Evolutionary conservation across 1,284 basidiomycete genomes (phyloP).

Genomic region (Prillingera fragicola): DNA sequence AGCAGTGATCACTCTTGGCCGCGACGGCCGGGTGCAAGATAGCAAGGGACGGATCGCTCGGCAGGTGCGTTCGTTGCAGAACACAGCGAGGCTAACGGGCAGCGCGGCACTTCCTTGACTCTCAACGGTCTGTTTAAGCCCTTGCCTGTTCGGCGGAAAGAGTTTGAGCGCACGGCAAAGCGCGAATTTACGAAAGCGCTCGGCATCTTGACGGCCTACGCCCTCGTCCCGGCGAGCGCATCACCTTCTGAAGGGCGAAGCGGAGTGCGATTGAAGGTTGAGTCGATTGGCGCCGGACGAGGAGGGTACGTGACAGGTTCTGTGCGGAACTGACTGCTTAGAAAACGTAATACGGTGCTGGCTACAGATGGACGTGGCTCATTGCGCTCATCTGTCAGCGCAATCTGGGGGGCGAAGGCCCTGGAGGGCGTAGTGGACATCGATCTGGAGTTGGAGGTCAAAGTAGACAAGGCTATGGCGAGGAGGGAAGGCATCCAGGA

Average conservation of each 20-base stretch:
- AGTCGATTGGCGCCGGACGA: constrained; percentile 51
- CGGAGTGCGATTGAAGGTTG: constrained; percentile 69
- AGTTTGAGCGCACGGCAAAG: constrained; percentile 82
- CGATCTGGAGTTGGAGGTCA: constrained; percentile 64
- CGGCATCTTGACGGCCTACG: constrained; percentile 78
- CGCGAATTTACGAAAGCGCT: constrained; percentile 85
- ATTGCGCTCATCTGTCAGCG: constrained; percentile 61
- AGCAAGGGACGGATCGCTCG: constrained; percentile 60
- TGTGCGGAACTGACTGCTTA: constrained; percentile 35
- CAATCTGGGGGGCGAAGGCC: constrained; percentile 80
- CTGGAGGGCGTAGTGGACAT: constrained; percentile 70
- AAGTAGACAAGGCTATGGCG: constrained; percentile 55
- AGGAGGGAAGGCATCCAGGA: constrained; percentile 36
- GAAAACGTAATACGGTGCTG: constrained; percentile 67
- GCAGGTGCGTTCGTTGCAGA: constrained; percentile 54
- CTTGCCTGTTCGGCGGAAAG: constrained; percentile 85
- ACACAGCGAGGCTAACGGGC: constrained; percentile 2
- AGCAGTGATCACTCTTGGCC: constrained; percentile 65
- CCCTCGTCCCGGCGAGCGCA: constrained; percentile 63
- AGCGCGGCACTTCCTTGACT: constrained; percentile 83
- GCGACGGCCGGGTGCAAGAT: constrained; percentile 57
- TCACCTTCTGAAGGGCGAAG: constrained; percentile 35
- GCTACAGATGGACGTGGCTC: constrained; percentile 64
- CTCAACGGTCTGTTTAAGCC: constrained; percentile 70
- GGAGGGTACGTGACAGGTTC: constrained; percentile 56